A percentile compares a stretch with the other conserved stretches of the same genome.
Evolutionary conservation across 768 basidiomycete species (phyloP).

Genomic region (Trametes cubensis): DNA sequence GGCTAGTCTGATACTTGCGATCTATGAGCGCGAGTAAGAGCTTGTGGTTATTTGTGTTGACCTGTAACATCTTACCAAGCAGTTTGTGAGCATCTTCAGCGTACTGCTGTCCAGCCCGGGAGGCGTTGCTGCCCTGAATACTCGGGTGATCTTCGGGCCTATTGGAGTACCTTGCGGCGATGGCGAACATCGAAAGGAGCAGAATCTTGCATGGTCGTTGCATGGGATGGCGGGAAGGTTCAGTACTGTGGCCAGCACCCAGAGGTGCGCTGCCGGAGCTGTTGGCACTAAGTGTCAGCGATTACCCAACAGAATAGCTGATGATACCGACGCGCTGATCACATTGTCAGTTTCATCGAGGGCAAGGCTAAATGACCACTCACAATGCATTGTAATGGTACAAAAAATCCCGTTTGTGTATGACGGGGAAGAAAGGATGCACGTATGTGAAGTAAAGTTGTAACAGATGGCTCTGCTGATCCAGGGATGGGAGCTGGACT

Average conservation of each 20-base stretch:
- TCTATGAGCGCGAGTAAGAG: conserved; percentile 38
- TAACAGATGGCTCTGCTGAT: conserved; percentile 68
- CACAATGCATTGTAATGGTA: conserved; percentile 47
- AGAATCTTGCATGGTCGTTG: conserved; percentile 66
- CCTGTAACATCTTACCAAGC: conserved; percentile 49
- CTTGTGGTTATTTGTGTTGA: too few species aligned
- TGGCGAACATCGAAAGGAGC: conserved; percentile 79
- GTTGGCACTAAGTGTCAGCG: not conserved
- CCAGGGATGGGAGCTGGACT: conserved; percentile 55
- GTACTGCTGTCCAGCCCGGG: conserved; percentile 70
- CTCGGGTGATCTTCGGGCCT: conserved; percentile 45
- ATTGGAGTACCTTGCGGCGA: conserved; percentile 72
- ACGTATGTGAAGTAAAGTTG: conserved; percentile 81
- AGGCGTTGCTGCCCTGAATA: conserved; percentile 53
- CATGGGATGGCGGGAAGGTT: conserved; percentile 30
- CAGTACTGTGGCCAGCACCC: not conserved
- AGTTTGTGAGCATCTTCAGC: conserved; percentile 63
- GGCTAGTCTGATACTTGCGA: conserved; percentile 64
- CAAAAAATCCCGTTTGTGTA: conserved; percentile 74
- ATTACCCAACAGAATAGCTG: not conserved
- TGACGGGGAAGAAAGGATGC: conserved; percentile 80
- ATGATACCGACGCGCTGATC: conserved; percentile 3
- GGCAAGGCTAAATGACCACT: not conserved
- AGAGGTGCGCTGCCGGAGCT: conserved; percentile 3
- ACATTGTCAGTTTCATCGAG: too few species aligned